phyloP scores from a whole-genome alignment of 2,329 filamentous ascomycete genomes.

The Fusarium pseudoanthophilum region DNA sequence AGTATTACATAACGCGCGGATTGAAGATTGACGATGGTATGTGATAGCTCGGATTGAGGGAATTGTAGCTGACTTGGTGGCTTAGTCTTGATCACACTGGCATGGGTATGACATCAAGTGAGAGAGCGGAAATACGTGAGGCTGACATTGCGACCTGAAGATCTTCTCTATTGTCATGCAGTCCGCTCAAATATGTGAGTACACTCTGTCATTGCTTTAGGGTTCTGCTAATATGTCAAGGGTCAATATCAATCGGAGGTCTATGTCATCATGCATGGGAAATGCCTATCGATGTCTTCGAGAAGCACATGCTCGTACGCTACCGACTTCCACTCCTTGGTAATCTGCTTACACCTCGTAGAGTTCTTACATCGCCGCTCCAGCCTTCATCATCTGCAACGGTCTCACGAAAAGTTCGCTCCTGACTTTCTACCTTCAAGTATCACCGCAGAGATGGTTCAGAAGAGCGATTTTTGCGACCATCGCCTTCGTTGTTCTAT shows the following conservation, averaged over 20 bases:
- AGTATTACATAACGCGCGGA: slow-evolving; percentile 28
- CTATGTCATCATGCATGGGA: slow-evolving; percentile 45
- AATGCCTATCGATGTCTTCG: slow-evolving; percentile 37
- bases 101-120: slow-evolving; percentile 16
- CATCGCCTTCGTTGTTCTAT: slow-evolving; percentile 44
- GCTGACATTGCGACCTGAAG: neutral
- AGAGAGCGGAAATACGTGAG: rapidly evolving
- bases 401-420: slow-evolving; percentile 51
- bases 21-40: slow-evolving; percentile 36
- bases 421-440: slow-evolving; percentile 49
- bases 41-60: neutral
- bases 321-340: rapidly evolving
- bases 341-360: neutral
- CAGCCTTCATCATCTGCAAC: slow-evolving; percentile 48
- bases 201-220: rapidly evolving
- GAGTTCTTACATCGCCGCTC: slow-evolving; percentile 43
- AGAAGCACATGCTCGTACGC: slow-evolving; percentile 36
- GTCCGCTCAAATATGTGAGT: slow-evolving; percentile 38
- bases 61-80: neutral
- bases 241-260: slow-evolving; percentile 43
- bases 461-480: slow-evolving; percentile 41
- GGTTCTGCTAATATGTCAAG: neutral
- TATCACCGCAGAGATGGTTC: slow-evolving; percentile 49
- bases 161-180: slow-evolving; percentile 40
- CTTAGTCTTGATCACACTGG: slow-evolving; percentile 14